Percentiles rank a stretch among this genome's conserved stretches.
Evolutionary conservation across 1,284 basidiomycete genomes (phyloP).

Genomic region (Ustilago lituana): DNA sequence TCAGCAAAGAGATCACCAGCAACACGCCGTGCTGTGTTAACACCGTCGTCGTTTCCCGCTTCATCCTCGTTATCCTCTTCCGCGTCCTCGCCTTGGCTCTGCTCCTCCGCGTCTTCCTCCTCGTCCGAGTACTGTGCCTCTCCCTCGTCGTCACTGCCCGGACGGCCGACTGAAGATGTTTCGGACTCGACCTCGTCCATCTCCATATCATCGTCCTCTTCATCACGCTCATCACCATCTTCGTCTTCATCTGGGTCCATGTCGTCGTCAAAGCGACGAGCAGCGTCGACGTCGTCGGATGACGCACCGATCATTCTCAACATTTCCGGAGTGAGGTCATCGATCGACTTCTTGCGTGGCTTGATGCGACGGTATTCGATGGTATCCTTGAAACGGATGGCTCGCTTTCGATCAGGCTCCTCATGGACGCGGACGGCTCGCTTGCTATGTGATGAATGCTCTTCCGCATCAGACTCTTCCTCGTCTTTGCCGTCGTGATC

Average conservation of each 20-base stretch:
- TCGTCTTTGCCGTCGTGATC: constrained; percentile 17
- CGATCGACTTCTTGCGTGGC: constrained; percentile 44
- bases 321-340: constrained; percentile 42
- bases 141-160: constrained; percentile 49
- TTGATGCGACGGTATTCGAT: constrained; percentile 77
- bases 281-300: constrained; percentile 19
- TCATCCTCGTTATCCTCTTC: constrained; percentile 65
- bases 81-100: constrained; percentile 38
- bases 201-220: constrained; percentile 67
- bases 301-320: constrained; percentile 32
- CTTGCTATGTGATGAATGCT: constrained; percentile 12
- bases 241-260: constrained; percentile 21
- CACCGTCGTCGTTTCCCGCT: constrained; percentile 49
- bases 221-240: constrained; percentile 29
- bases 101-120: constrained; percentile 56
- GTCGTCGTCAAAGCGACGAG: constrained; percentile 31
- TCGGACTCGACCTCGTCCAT: constrained; percentile 53
- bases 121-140: constrained; percentile 46
- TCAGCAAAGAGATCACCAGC: constrained; percentile 72
- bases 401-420: constrained; percentile 41
- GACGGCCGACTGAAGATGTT: constrained; percentile 34
- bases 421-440: constrained; percentile 62
- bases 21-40: constrained; percentile 70
- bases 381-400: constrained; percentile 79
- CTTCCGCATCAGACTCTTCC: constrained; percentile 15